Percentiles rank a stretch among this genome's conserved stretches.
Conservation (phyloP, 2,329 filamentous ascomycete genomes). For the Hymenoscyphus infarciens region DNA sequence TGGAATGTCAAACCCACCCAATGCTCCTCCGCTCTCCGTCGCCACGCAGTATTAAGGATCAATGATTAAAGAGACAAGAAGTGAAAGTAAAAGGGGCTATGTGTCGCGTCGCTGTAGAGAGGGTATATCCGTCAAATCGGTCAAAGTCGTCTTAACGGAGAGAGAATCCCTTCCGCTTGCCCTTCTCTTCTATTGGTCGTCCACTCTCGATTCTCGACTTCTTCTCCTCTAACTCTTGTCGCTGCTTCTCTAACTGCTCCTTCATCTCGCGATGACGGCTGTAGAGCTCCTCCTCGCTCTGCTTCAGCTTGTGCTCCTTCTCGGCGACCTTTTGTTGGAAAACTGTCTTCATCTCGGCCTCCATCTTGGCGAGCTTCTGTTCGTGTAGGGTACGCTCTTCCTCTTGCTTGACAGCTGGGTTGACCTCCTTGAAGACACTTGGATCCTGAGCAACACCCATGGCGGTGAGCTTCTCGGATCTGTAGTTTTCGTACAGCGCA, state of each 20-base stretch:
- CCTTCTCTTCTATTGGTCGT: constrained; percentile 93
- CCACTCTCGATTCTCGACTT: constrained; percentile 93
- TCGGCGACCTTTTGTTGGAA: constrained; percentile 99
- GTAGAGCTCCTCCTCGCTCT: constrained; percentile 98
- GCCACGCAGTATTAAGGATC: constrained; percentile 33
- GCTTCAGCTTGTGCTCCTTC: constrained; percentile 99
- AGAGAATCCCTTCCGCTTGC: constrained; percentile 99
- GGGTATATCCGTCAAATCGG: constrained; percentile 25
- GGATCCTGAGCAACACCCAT: constrained; percentile 99
- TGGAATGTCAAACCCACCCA: constrained; percentile 27
- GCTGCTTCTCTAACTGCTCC: constrained; percentile 95
- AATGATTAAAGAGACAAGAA: constrained; percentile 37
- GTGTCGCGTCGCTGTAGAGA: constrained; percentile 28
- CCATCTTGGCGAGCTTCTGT: constrained; percentile 99
- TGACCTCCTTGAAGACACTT: constrained; percentile 99
- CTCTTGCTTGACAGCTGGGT: constrained; percentile 99
- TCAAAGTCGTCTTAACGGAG: constrained; percentile 66
- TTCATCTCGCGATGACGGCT: constrained; percentile 99
- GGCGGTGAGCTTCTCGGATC: constrained; percentile 96
- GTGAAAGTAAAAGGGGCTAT: constrained; percentile 31
- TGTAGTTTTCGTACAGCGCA: constrained; percentile 98
- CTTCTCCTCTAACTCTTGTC: constrained; percentile 96
- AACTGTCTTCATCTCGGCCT: constrained; percentile 99
- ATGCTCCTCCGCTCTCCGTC: constrained; percentile 24
- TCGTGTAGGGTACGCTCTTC: constrained; percentile 97